A percentile compares a stretch with the other conserved stretches of the same genome.
These are phyloP conservation scores for Cryptomeria japonica DNA, from an alignment of 75 land plant genomes.

Conservation along the genomic window DNA sequence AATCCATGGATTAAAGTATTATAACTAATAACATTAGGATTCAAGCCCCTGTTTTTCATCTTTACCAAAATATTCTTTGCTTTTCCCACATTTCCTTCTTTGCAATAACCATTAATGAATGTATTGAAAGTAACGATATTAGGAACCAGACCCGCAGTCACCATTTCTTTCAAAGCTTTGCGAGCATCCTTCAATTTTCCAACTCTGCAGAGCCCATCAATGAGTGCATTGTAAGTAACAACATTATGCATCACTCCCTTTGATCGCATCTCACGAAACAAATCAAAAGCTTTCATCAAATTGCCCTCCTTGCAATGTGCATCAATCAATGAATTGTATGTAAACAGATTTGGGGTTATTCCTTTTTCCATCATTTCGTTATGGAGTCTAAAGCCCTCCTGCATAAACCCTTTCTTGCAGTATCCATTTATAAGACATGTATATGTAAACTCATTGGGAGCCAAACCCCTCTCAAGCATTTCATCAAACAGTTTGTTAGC, in stretches of 20 bases:
- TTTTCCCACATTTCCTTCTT: conserved; percentile 31
- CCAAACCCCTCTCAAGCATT: conserved; percentile 37
- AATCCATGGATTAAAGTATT: conserved; percentile 46
- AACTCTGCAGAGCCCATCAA: conserved; percentile 42
- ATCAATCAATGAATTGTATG: conserved; percentile 58
- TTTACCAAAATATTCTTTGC: conserved; percentile 30
- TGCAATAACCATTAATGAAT: conserved; percentile 48
- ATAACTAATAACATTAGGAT: conserved; percentile 49
- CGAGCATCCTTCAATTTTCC: conserved; percentile 38
- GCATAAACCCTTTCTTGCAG: conserved; percentile 56
- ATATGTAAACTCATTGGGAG: conserved; percentile 56
- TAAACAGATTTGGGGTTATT: conserved; percentile 42
- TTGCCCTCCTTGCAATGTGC: conserved; percentile 45
- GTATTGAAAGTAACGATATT: conserved; percentile 48
- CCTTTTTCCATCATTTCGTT: conserved; percentile 66
- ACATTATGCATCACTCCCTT: conserved; percentile 50
- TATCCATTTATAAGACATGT: conserved; percentile 50
- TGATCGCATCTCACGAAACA: conserved; percentile 59
- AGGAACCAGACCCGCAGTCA: conserved; percentile 29
- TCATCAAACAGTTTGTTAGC: conserved; percentile 35
- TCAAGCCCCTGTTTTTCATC: conserved; percentile 33
- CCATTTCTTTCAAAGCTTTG: conserved; percentile 43
- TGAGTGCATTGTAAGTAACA: conserved; percentile 51
- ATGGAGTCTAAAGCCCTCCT: conserved; percentile 60
- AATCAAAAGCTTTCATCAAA: conserved; percentile 33